These are phyloP conservation scores for Boletus pseudo-olivaceus DNA, from an alignment of 768 basidiomycete species.

Conservation along the genomic window DNA sequence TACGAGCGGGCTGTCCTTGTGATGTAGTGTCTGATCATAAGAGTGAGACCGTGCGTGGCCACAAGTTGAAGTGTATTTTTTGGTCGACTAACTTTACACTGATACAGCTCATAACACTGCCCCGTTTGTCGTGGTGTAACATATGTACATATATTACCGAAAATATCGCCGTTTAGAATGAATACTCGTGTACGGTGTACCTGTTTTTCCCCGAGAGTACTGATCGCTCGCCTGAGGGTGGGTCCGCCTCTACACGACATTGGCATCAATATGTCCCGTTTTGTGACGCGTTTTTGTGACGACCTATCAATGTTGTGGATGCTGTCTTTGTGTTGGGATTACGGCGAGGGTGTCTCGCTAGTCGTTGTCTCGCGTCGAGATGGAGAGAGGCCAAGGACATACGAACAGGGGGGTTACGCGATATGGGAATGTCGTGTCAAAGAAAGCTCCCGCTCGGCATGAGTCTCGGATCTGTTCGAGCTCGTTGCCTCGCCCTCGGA, in stretches of 20 bases:
- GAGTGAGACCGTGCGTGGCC: too few relatives aligned
- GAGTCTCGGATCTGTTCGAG: too few relatives aligned
- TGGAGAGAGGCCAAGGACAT: too few relatives aligned
- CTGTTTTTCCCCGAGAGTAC: constrained; percentile 62
- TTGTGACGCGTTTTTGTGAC: not conserved
- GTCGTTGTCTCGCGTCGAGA: constrained; percentile 40
- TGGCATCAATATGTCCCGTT: not conserved
- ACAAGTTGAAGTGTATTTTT: too few relatives aligned
- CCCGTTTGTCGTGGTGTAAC: too few relatives aligned
- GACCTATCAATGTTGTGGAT: constrained; percentile 42
- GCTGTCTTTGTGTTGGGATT: constrained; percentile 39
- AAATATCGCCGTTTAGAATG: too few relatives aligned
- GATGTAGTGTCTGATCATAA: not conserved
- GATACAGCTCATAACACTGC: not conserved
- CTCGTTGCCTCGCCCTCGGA: too few relatives aligned
- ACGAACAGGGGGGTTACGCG: too few relatives aligned
- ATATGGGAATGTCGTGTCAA: too few relatives aligned
- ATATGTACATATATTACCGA: too few relatives aligned
- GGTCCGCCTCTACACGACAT: not conserved
- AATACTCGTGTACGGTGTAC: constrained; percentile 38
- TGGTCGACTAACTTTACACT: not conserved
- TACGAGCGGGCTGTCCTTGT: not conserved
- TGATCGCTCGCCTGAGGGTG: constrained; percentile 54
- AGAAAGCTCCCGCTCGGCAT: too few relatives aligned
- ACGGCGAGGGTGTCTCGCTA: constrained; percentile 42